Evolutionary conservation across 768 basidiomycete species (phyloP).

Genomic region (Pluteus cervinus): DNA sequence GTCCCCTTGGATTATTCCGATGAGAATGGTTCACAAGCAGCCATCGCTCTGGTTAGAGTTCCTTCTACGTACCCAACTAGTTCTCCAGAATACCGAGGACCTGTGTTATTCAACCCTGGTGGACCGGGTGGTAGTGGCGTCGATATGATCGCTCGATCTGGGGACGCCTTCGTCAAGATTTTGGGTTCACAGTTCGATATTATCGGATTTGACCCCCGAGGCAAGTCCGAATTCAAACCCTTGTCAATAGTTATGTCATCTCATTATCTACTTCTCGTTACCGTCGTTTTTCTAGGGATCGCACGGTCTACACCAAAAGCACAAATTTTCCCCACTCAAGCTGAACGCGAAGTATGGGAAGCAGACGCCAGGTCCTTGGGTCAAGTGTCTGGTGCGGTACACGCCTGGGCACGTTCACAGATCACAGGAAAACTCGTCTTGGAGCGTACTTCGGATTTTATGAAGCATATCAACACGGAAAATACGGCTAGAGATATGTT

Average conservation of each 20-base stretch:
- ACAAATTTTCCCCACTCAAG: conserved; percentile 28
- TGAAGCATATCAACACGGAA: conserved; percentile 29
- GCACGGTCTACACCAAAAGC: conserved; percentile 26
- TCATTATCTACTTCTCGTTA: not conserved
- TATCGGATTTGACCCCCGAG: conserved; percentile 42
- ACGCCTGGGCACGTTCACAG: conserved; percentile 22
- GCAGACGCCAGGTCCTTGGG: not conserved
- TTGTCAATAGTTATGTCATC: not conserved
- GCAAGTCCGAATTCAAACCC: conserved; percentile 14
- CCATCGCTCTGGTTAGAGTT: conserved; percentile 36
- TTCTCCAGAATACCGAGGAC: conserved; percentile 32
- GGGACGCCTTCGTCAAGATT: conserved; percentile 18
- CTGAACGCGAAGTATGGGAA: conserved; percentile 25
- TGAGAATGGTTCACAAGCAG: conserved; percentile 26
- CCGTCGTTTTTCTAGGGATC: conserved; percentile 20
- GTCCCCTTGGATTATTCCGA: conserved; percentile 41
- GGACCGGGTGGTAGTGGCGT: conserved; percentile 44
- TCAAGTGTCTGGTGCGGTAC: no score
- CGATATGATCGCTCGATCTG: conserved; percentile 15
- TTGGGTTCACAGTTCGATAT: conserved; percentile 40
- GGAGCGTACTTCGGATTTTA: conserved; percentile 20
- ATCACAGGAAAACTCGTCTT: conserved; percentile 25
- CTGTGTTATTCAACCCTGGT: conserved; percentile 41
- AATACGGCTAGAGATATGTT: conserved; percentile 34
- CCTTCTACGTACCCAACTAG: conserved; percentile 23